phyloP scores from a whole-genome alignment of 2,329 filamentous ascomycete genomes.

The Fusarium mundagurra region DNA sequence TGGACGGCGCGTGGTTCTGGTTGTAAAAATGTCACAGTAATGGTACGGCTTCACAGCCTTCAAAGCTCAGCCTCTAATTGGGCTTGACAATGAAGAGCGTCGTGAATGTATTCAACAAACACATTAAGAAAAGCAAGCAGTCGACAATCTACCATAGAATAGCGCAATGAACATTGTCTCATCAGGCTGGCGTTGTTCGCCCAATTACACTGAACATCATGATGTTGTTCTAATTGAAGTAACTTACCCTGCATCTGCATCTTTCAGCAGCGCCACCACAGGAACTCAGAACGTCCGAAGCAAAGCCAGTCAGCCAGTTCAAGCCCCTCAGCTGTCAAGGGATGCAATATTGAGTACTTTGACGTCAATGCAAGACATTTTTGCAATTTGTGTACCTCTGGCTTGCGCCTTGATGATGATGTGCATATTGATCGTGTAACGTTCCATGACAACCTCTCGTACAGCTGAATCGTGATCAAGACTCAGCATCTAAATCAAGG shows the following conservation, averaged over 20 bases:
- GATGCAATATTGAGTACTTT: background rate
- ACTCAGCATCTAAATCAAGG: background rate
- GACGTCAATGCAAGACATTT: background rate
- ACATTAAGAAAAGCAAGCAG: accelerated
- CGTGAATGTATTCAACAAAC: no score
- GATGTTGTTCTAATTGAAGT: background rate
- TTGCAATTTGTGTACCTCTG: background rate
- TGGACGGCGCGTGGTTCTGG: background rate
- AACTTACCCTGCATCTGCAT: background rate
- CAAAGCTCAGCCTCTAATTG: background rate
- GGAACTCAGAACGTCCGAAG: background rate
- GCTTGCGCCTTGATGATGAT: background rate
- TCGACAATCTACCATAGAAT: accelerated
- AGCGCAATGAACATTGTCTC: background rate
- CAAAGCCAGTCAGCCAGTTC: background rate
- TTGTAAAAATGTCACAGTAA: background rate
- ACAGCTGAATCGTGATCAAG: background rate
- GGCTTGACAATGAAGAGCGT: background rate
- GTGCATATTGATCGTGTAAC: conserved; percentile 1
- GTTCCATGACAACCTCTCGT: background rate
- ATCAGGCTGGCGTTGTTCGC: background rate
- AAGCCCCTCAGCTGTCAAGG: background rate
- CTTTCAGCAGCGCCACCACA: accelerated
- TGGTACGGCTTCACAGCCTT: background rate
- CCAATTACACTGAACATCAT: background rate